Conservation (phyloP, 2,329 filamentous ascomycete genomes). For the Fusarium pseudocircinatum region DNA sequence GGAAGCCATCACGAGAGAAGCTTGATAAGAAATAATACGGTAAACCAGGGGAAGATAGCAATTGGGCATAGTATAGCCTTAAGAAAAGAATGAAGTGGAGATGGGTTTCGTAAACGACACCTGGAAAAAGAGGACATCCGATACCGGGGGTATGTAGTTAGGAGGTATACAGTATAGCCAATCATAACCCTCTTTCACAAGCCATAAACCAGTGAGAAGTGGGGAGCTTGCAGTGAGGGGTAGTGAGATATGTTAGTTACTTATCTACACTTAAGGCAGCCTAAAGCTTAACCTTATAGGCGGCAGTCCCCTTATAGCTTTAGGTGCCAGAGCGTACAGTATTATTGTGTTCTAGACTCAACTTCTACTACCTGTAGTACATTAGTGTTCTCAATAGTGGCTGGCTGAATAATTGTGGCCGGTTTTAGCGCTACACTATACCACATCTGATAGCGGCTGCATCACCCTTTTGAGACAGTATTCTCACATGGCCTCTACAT, state of each 20-base stretch:
- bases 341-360: background rate
- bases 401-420: background rate
- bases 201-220: background rate
- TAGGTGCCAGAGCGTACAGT: background rate
- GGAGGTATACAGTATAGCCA: background rate
- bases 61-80: background rate
- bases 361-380: fast-evolving
- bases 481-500: background rate
- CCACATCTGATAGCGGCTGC: background rate
- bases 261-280: too few species aligned
- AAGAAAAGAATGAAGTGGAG: background rate
- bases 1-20: background rate
- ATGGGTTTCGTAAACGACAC: background rate
- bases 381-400: background rate
- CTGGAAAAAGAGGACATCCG: background rate
- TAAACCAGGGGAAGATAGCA: background rate
- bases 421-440: background rate
- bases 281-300: too few species aligned
- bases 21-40: fast-evolving
- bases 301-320: too few species aligned
- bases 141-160: background rate
- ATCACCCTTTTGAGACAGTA: background rate
- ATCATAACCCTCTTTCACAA: background rate
- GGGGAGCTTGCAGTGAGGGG: background rate
- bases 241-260: too few species aligned